Conservation (phyloP, 805 yeast species). For the Candida gorgasii region DNA sequence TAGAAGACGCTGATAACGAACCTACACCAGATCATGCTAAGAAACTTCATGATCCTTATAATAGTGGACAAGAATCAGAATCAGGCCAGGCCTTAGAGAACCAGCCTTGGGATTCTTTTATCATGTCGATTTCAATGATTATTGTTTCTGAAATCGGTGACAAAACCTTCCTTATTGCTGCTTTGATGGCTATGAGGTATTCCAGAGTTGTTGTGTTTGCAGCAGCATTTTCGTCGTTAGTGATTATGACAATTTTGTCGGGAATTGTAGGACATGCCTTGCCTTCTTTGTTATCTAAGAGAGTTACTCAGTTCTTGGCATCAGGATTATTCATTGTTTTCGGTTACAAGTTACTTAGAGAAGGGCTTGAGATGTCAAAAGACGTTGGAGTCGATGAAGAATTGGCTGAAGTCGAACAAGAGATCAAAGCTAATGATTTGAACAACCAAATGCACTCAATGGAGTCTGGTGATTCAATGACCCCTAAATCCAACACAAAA, state of each 20-base stretch:
- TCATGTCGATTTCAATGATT: conserved; percentile 88
- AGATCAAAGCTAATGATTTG: conserved; percentile 66
- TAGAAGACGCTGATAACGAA: conserved; percentile 28
- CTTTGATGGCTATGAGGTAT: conserved; percentile 96
- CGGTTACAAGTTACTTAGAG: conserved; percentile 72
- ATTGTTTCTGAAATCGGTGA: conserved; percentile 96
- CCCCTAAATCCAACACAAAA: conserved; percentile 18
- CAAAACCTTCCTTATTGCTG: conserved; percentile 94
- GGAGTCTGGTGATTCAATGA: conserved; percentile 54
- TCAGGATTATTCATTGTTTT: conserved; percentile 78
- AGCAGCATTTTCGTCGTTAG: conserved; percentile 82
- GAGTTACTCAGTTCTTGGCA: conserved; percentile 79
- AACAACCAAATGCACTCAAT: conserved; percentile 50
- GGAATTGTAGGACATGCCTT: conserved; percentile 91
- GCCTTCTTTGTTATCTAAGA: conserved; percentile 78
- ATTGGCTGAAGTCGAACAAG: conserved; percentile 95
- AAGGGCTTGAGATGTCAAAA: conserved; percentile 80
- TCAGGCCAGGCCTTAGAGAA: conserved; percentile 9
- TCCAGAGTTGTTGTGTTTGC: conserved; percentile 81
- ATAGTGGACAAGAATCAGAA: conserved; percentile 13
- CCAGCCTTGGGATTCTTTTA: conserved; percentile 51
- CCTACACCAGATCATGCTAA: conserved; percentile 27
- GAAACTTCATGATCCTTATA: conserved; percentile 22
- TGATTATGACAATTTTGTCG: conserved; percentile 86
- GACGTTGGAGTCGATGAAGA: conserved; percentile 91